Evolutionary conservation across 148 eudicot genomes (phyloP).

Genomic region (Mesembryanthemum crystallinum): DNA sequence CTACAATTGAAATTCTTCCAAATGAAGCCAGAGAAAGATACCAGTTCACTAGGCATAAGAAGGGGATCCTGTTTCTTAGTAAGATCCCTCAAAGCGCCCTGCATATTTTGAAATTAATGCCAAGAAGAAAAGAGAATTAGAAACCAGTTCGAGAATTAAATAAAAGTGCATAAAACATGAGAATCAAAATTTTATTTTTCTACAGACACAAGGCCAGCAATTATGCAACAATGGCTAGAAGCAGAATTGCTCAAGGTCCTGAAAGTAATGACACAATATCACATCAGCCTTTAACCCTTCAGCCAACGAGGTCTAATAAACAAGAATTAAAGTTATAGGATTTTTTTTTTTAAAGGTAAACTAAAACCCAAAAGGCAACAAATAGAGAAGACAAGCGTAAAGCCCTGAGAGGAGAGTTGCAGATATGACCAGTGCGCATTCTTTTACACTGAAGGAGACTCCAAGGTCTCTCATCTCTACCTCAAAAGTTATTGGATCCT

Average conservation of each 20-base stretch:
- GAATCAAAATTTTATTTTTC: neutral
- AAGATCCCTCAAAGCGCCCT: constrained; percentile 60
- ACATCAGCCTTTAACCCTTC: neutral
- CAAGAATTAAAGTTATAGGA: too few species aligned
- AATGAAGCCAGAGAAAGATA: constrained; percentile 5
- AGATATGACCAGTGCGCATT: neutral
- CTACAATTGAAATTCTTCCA: neutral
- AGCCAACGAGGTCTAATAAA: neutral
- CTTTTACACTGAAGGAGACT: neutral
- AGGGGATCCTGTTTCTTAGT: constrained; percentile 38
- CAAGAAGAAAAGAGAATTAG: constrained; percentile 5
- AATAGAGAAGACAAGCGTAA: neutral
- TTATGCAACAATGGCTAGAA: neutral
- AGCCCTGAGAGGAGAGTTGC: neutral
- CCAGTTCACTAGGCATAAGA: constrained; percentile 31
- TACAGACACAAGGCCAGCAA: neutral
- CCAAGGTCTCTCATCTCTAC: neutral
- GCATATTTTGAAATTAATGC: constrained; percentile 16
- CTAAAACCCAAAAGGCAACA: neutral
- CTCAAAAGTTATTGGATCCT: neutral
- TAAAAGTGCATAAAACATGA: neutral
- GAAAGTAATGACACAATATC: neutral
- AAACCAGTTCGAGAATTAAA: neutral
- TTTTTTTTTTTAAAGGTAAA: too few species aligned
- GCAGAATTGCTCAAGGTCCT: neutral